A percentile compares a stretch with the other conserved stretches of the same genome.
These are phyloP conservation scores for Sugiyamaella marilandica DNA, from an alignment of 805 yeast genomes.

Conservation along the genomic window DNA sequence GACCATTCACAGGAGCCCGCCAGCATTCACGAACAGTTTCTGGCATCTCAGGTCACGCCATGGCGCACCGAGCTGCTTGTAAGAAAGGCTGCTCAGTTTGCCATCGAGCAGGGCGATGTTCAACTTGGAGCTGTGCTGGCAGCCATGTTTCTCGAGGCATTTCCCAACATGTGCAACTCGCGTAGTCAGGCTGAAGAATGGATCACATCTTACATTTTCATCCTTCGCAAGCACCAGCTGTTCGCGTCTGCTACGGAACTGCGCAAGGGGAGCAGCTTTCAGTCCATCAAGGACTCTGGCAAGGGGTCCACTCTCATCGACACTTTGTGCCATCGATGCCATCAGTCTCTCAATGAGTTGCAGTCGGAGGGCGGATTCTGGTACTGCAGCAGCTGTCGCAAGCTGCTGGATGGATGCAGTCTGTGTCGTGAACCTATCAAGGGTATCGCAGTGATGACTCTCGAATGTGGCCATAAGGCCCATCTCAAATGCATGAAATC, in stretches of 20 bases:
- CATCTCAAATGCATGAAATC: constrained; percentile 73
- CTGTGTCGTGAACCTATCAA: constrained; percentile 73
- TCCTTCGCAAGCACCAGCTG: constrained; percentile 45
- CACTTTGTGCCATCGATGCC: constrained; percentile 40
- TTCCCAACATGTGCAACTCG: constrained; percentile 32
- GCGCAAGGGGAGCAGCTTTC: constrained; percentile 39
- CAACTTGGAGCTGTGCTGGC: constrained; percentile 55
- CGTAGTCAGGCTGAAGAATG: constrained; percentile 45
- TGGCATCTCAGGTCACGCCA: constrained; percentile 35
- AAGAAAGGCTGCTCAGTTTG: constrained; percentile 48
- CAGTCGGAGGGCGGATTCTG: constrained; percentile 51
- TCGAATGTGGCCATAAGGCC: constrained; percentile 82
- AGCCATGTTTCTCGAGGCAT: constrained; percentile 45
- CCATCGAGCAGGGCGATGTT: constrained; percentile 59
- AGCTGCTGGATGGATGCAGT: constrained; percentile 61
- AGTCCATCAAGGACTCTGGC: constrained; percentile 27
- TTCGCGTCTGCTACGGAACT: constrained; percentile 58
- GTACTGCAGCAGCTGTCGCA: constrained; percentile 75
- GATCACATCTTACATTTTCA: constrained; percentile 50
- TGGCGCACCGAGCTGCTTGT: constrained; percentile 55
- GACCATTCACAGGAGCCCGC: not conserved
- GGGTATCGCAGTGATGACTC: constrained; percentile 56
- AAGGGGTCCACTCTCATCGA: constrained; percentile 38
- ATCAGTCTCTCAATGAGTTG: constrained; percentile 29
- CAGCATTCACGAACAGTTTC: constrained; percentile 3